Base-by-base conservation (phyloP, 2,329 filamentous ascomycete species). In the Hymenoscyphus scutula region DNA sequence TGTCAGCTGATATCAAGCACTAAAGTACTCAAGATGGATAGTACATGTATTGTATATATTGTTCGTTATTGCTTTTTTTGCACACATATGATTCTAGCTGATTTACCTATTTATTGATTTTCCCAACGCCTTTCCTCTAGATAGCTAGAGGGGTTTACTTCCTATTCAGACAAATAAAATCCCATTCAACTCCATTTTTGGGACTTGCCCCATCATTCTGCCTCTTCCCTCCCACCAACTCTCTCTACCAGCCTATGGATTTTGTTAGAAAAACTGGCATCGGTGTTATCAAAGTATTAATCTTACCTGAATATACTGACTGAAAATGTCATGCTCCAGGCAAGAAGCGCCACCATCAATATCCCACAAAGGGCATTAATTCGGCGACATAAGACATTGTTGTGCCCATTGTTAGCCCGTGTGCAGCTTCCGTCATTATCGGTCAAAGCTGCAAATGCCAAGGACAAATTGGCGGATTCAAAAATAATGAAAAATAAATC, bases 401-500 rank as follows among this genome's bases (percentile, higher is more conserved):
- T 71, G 10, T 75, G 67, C 58, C 78, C 68, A 45, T 69, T 77
- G 64, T 67, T 74, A 66, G 64, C 76, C 70, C 76, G 72, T 76
- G 73, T 84, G 81, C 74, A 91, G 38, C 79, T 77, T 74, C 86
- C 88, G 48, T 81, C 80, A 32, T 81, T 78, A 69, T 89, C 84
- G 5, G 81, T 88, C 60, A 97, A 79, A 8, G 91, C 89, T 73
- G 91, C 90, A 74, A 97, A 97, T 1, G 94, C 93, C 67, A 99
- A 80, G 48, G 91, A 90, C 29, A 96, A 84, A 77, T 97, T 98
- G 58, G 93, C 92, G 3, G 93, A 92, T 76, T 97, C 94, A 79
- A 99, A 97, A 51, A 98, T 93, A 72, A 99, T 97, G 75, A 99
- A 99, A 72, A 97, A 88, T 3, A 99, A 82, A 76, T 99, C 95